Evolutionary conservation across 306 rosid genomes (phyloP), one percentile per base, ranked within the genome.

Genomic region (Vigna reflexopilosa): DNA sequence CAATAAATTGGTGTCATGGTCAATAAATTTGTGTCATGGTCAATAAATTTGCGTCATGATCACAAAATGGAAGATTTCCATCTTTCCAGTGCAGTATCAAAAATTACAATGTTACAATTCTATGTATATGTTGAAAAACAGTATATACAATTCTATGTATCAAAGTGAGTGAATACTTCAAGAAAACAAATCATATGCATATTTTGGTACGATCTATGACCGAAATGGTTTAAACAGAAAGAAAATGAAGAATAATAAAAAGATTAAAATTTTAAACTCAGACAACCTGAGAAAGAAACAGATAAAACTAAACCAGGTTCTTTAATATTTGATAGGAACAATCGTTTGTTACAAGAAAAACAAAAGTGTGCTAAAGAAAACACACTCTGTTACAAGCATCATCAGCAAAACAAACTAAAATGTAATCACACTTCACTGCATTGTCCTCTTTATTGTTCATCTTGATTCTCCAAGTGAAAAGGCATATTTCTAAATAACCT

Each of bases 391-490:
- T 9, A 38, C 19, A 1, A n/a, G 42, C 77, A 55, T 49, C 24
- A 26, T 49, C 24, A 26, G 44, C 58, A 73, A 69, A 80, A 48
- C 9, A 81, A 74, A 73, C 67, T 57, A 3, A 19, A 56, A 78
- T 68, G 73, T 32, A 17, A 32, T 80, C 28, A 72, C 50, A 72
- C 55, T 76, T 74, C 69, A 32, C 34, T 65, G 73, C 36, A 62
- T 17, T 77, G 57, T 32, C 74, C 42, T 75, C 32, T 48, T 19
- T 42, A 19, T 28, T 45, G 12, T 72, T 80, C 55, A 56, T 66
- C 12, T 55, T 73, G 79, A 73, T 66, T 40, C 42, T 72, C 44
- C 67, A 72, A 15, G 1, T 13, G 32, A 30, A 62, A 2, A 3
- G 5, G 7, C 44, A 62, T 20, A 20, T 8, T 26, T 10, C 55